Conservation (phyloP, 2,329 filamentous ascomycete species). For the Elsinoe perseae region DNA sequence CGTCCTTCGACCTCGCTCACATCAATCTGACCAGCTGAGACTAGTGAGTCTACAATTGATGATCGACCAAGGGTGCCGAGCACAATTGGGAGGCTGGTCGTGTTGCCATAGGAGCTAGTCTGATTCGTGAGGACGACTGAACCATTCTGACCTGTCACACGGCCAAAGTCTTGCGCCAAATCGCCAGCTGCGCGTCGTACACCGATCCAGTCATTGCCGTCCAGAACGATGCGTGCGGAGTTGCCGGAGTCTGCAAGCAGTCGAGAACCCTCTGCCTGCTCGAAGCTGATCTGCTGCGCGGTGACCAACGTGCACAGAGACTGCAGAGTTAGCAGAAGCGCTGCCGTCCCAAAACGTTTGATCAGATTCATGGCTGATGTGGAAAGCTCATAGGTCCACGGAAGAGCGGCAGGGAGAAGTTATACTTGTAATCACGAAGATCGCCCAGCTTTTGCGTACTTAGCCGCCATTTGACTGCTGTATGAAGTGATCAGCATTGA, state of each 20-base stretch:
- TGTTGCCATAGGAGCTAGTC: constrained; percentile 32
- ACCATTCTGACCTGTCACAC: constrained; percentile 60
- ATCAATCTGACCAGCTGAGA: constrained; percentile 50
- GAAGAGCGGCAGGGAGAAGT: background rate
- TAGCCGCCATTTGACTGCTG: background rate
- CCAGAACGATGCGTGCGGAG: constrained; percentile 42
- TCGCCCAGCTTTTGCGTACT: background rate
- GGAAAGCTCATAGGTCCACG: background rate
- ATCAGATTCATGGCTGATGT: background rate
- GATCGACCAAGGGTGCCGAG: constrained; percentile 59
- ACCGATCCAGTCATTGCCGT: constrained; percentile 56
- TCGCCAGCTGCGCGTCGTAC: constrained; percentile 61
- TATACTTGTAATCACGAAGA: background rate
- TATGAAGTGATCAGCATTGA: background rate
- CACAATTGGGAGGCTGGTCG: constrained; percentile 47
- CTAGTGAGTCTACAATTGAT: constrained; percentile 51
- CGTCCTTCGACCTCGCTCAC: constrained; percentile 50
- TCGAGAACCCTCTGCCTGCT: background rate
- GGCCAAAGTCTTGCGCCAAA: constrained; percentile 60
- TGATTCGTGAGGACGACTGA: constrained; percentile 41
- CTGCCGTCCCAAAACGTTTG: background rate
- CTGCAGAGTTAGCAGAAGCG: background rate
- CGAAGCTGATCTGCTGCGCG: constrained; percentile 6
- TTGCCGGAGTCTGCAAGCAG: background rate
- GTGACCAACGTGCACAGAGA: background rate